phyloP scores from a whole-genome alignment of 139 green algal genomes.

The Micractinium sp. region DNA sequence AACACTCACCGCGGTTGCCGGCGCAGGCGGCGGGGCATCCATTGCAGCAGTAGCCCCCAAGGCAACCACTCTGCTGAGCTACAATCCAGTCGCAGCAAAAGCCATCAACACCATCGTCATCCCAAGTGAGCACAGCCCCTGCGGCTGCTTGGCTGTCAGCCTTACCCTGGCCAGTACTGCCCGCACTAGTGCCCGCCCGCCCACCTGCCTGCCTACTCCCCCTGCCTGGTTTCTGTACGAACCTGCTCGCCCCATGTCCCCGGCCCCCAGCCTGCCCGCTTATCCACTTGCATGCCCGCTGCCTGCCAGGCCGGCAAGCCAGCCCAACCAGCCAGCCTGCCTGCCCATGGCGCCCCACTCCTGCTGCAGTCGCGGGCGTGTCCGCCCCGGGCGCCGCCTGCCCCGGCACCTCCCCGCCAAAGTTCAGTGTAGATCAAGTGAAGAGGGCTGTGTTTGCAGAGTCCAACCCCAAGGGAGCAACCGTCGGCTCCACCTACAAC shows the following conservation, averaged over 20 bases:
- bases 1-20: neutral
- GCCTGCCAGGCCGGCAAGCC: too few relatives aligned
- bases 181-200: too few relatives aligned
- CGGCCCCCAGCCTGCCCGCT: too few relatives aligned
- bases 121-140: constrained; percentile 32
- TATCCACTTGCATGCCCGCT: too few relatives aligned
- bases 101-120: constrained; percentile 7
- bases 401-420: neutral
- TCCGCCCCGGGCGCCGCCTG: neutral
- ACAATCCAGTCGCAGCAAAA: neutral
- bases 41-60: neutral
- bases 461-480: neutral
- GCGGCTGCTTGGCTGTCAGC: too few relatives aligned
- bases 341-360: too few relatives aligned
- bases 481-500: neutral
- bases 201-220: too few relatives aligned
- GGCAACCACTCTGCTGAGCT: neutral
- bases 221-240: too few relatives aligned
- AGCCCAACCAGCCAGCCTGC: too few relatives aligned
- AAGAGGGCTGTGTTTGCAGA: neutral
- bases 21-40: too few relatives aligned
- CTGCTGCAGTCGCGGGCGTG: neutral
- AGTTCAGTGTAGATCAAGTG: neutral
- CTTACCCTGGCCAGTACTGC: too few relatives aligned
- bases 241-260: neutral